phyloP scores from a whole-genome alignment of 495 filamentous ascomycete genomes.

The Daldinia bambusicola region DNA sequence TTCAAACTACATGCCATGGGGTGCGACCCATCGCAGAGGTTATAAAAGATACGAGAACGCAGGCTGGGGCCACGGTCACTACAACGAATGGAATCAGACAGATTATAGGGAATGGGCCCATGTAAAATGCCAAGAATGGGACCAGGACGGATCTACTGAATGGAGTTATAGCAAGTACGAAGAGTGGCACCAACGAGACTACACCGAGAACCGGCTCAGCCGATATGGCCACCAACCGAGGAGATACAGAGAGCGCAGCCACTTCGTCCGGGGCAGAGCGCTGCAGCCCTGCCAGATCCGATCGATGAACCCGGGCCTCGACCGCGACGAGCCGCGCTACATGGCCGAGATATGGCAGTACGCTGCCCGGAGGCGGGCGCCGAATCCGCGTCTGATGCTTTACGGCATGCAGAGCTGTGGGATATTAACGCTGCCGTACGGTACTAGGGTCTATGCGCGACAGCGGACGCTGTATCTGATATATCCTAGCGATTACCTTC shows the following conservation, averaged over 20 bases:
- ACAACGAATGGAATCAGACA: not conserved
- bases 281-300: not conserved
- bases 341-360: constrained; percentile 5
- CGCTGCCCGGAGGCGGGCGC: not conserved
- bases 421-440: constrained; percentile 7
- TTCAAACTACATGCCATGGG: not conserved
- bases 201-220: not conserved
- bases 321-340: constrained; percentile 6
- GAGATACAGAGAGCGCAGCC: not conserved
- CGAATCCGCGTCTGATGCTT: not conserved
- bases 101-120: not conserved
- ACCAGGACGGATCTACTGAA: not conserved
- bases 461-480: not conserved
- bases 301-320: not conserved
- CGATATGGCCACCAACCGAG: not conserved
- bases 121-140: not conserved
- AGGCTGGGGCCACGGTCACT: not conserved
- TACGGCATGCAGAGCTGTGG: constrained; percentile 7
- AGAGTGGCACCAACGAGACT: not conserved
- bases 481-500: not conserved
- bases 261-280: not conserved
- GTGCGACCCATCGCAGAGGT: too few relatives aligned
- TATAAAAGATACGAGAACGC: not conserved
- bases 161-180: not conserved
- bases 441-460: not conserved